Evolutionary conservation across 208 protist species (phyloP), one percentile per base, ranked within the genome.

Genomic region (Trypanosoma theileri): DNA sequence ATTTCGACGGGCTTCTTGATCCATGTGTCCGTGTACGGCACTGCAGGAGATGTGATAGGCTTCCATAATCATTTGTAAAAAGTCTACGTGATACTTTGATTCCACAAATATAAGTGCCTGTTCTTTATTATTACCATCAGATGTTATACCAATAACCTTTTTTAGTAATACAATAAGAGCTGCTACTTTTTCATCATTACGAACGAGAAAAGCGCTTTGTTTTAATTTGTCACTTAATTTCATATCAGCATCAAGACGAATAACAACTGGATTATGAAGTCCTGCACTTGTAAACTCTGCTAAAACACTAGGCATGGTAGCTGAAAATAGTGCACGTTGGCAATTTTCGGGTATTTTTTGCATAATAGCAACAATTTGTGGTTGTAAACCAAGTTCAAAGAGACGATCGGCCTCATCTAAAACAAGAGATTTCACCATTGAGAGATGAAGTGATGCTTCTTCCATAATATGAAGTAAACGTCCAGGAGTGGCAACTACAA

Each of bases 401-500:
- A 99, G 84, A 17, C 96, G 89, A 81, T 99, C 99, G 1, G 98
- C 99, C 82, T 99, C 99, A 86, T 99, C 99, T 57, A 99, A 97
- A 0, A 99, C 98, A 9, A 99, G 50, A 50, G 93, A 96, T 66
- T 98, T 84, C n/a, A 99, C 87, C 31, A 77, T 73, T 4, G 71
- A 80, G 3, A 99, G 82, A 46, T 90, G 82, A 31, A 99, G 63
- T 4, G 95, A 95, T 26, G 97, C 92, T 56, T 99, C 97, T 55
- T 97, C 85, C 57, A 99, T 86, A 50, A 98, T 92, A 77, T 99
- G 98, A 45, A 99, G 71, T n/a, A 99, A 77, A 75, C 99, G 96
- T 19, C 99, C 99, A 1, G 99, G 99, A 8, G 99, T 99, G 1
- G 98, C 98, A 28, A 99, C 94, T 14, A 99, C 87, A 26, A 99